Evolutionary conservation across 192 early-diverging fungal genomes (phyloP).

Genomic region (Backusella parvicylindrica): DNA sequence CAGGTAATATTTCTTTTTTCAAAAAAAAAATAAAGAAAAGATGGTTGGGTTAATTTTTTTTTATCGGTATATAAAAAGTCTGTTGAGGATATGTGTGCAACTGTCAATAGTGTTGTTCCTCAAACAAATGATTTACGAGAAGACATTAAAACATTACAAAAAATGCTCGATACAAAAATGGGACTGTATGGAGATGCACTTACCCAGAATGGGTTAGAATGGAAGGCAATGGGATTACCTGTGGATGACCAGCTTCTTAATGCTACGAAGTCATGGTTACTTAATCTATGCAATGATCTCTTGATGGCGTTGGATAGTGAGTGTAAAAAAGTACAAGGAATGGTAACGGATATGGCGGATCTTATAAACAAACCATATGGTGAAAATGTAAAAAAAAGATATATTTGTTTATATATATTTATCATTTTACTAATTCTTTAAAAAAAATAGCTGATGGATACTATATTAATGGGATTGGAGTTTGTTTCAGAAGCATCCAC

Average conservation of each 20-base stretch:
- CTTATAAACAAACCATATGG: slow-evolving; percentile 5
- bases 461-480: slow-evolving; percentile 19
- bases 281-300: slow-evolving; percentile 20
- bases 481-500: slow-evolving; percentile 4
- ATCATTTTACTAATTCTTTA: too few relatives aligned
- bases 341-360: slow-evolving; percentile 1
- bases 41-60: background rate
- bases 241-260: slow-evolving; percentile 25
- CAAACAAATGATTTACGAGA: slow-evolving; percentile 19
- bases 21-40: background rate
- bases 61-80: background rate
- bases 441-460: slow-evolving; percentile 13
- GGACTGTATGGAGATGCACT: slow-evolving; percentile 25
- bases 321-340: slow-evolving; percentile 15
- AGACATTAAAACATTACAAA: slow-evolving; percentile 27
- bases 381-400: slow-evolving; percentile 17
- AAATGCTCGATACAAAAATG: slow-evolving; percentile 17
- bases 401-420: background rate
- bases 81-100: slow-evolving; percentile 35
- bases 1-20: slow-evolving; percentile 13
- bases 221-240: slow-evolving; percentile 37
- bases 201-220: slow-evolving; percentile 31
- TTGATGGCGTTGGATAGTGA: slow-evolving; percentile 18
- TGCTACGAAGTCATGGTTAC: slow-evolving; percentile 21
- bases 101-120: slow-evolving; percentile 14